These are phyloP conservation scores for Penicillium sp. DNA, from an alignment of 2,329 filamentous ascomycete species.

Conservation along the genomic window DNA sequence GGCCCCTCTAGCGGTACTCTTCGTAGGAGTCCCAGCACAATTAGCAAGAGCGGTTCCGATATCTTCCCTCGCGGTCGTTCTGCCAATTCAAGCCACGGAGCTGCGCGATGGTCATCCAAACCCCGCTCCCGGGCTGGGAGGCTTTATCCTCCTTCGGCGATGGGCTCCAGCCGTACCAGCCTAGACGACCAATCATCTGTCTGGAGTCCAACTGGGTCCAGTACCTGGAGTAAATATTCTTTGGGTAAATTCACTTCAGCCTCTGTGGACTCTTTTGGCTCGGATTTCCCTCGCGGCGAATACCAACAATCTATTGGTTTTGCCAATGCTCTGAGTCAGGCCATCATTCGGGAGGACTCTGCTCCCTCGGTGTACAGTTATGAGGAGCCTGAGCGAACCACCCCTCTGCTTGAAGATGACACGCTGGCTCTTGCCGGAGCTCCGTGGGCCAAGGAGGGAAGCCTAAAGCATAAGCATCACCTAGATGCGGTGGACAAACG, in stretches of 20 bases:
- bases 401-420: conserved; percentile 82
- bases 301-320: conserved; percentile 98
- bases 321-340: conserved; percentile 91
- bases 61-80: conserved; percentile 66
- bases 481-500: conserved; percentile 86
- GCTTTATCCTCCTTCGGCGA: conserved; percentile 71
- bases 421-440: conserved; percentile 85
- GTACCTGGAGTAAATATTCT: conserved; percentile 92
- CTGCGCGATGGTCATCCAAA: conserved; percentile 78
- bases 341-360: conserved; percentile 81
- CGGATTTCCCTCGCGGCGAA: conserved; percentile 69
- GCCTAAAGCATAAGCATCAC: conserved; percentile 94
- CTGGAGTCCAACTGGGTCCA: conserved; percentile 89
- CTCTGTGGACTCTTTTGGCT: conserved; percentile 87
- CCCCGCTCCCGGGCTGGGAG: conserved; percentile 72
- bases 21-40: conserved; percentile 80
- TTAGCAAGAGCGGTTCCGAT: conserved; percentile 92
- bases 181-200: conserved; percentile 86
- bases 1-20: conserved; percentile 67
- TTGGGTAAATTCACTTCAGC: conserved; percentile 85
- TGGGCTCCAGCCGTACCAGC: conserved; percentile 89
- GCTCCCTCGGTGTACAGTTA: conserved; percentile 51
- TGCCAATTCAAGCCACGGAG: conserved; percentile 60
- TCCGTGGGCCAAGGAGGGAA: conserved; percentile 98
- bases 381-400: conserved; percentile 59